These are phyloP conservation scores for Fusarium penzigii DNA, from an alignment of 2,329 filamentous ascomycete species.

Conservation along the genomic window DNA sequence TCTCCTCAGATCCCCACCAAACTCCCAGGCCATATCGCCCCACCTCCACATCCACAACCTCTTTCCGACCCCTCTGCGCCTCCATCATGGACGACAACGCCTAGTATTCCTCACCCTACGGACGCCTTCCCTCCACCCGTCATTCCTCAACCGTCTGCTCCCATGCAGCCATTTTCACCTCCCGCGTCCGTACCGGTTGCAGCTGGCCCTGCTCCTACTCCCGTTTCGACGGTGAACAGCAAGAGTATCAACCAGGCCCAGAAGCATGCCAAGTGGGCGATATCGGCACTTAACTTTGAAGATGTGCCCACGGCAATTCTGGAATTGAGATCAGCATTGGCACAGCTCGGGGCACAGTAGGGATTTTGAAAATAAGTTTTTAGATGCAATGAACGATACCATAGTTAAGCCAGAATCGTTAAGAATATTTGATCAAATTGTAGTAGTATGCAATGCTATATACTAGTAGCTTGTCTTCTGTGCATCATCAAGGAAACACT, in stretches of 20 bases:
- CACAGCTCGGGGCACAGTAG: conserved; percentile 61
- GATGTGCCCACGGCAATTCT: conserved; percentile 88
- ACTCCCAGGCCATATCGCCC: conserved; percentile 24
- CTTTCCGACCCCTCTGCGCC: conserved; percentile 19
- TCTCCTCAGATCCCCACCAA: conserved; percentile 31
- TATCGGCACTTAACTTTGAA: conserved; percentile 95
- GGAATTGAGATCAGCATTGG: conserved; percentile 76
- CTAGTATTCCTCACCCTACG: conserved; percentile 21
- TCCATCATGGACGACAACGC: conserved; percentile 24
- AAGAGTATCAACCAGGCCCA: conserved; percentile 70
- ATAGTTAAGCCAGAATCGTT: conserved; percentile 8
- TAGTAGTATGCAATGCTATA: conserved; percentile 13
- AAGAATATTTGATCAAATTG: conserved; percentile 10
- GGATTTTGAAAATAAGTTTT: not conserved
- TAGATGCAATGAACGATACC: conserved; percentile 18
- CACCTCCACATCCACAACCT: conserved; percentile 22
- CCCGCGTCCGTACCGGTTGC: conserved; percentile 7
- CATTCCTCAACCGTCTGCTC: conserved; percentile 16
- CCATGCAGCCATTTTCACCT: conserved; percentile 10
- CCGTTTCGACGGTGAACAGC: conserved; percentile 10
- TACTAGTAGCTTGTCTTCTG: conserved; percentile 3
- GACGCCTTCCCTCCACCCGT: conserved; percentile 22
- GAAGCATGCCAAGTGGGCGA: conserved; percentile 96
- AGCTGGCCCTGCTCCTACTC: conserved; percentile 4
- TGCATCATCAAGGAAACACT: conserved; percentile 2